A percentile compares a stretch with the other conserved stretches of the same genome.
Evolutionary conservation across 768 basidiomycete genomes (phyloP).

Genomic region (Coprinopsis strossmayeri): DNA sequence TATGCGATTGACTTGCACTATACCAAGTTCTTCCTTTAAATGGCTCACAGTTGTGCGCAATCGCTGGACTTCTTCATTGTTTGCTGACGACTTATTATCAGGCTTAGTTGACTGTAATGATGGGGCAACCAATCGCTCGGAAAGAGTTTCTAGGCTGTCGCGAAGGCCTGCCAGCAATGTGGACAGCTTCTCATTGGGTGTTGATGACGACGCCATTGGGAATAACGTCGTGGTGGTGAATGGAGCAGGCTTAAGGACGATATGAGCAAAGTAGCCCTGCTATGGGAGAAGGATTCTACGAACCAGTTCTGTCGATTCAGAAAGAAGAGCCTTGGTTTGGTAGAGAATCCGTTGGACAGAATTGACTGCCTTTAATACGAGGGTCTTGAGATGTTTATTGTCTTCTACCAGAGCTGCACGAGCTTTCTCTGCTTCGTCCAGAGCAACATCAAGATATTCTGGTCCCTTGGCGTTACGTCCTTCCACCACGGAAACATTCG

Average conservation of each 20-base stretch:
- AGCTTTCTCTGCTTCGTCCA: conserved; percentile 69
- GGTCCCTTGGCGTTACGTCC: conserved; percentile 36
- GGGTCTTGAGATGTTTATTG: conserved; percentile 51
- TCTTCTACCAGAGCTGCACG: conserved; percentile 57
- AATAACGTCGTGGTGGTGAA: conserved; percentile 46
- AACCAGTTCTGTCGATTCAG: conserved; percentile 40
- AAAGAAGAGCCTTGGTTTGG: conserved; percentile 31
- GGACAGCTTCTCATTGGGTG: conserved; percentile 41
- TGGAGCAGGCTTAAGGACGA: conserved; percentile 31
- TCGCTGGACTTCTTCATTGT: conserved; percentile 39
- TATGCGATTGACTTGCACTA: conserved; percentile 10
- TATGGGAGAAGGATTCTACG: conserved; percentile 8
- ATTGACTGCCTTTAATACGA: conserved; percentile 59
- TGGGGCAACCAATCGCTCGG: conserved; percentile 19
- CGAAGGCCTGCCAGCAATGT: conserved; percentile 38
- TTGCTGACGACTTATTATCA: conserved; percentile 19
- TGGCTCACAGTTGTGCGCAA: conserved; percentile 43
- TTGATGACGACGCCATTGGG: conserved; percentile 44
- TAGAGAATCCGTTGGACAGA: conserved; percentile 53
- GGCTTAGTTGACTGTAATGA: conserved; percentile 10
- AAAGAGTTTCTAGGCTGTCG: conserved; percentile 23
- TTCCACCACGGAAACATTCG: conserved; percentile 43
- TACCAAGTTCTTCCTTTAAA: conserved; percentile 57
- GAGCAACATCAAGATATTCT: conserved; percentile 51
- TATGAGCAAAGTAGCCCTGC: conserved; percentile 10